A percentile compares a stretch with the other conserved stretches of the same genome.
These are phyloP conservation scores for Cystobasidiaceae sp. DNA, from an alignment of 1,284 basidiomycete species.

Conservation along the genomic window DNA sequence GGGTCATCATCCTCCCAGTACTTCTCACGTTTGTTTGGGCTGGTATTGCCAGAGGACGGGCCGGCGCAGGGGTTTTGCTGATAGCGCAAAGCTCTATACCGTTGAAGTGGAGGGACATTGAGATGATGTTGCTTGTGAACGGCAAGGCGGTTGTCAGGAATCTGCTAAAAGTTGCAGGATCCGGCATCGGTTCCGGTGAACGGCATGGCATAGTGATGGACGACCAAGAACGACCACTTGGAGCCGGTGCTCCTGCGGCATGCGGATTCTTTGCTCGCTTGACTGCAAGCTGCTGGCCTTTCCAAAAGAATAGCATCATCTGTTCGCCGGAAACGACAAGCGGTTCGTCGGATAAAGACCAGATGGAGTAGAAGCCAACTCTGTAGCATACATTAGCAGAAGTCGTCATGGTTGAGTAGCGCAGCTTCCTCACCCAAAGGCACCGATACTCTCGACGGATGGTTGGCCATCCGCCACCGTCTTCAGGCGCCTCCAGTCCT, in stretches of 20 bases:
- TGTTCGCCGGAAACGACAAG: constrained; percentile 83
- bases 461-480: constrained; percentile 68
- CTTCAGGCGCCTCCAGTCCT: constrained; percentile 49
- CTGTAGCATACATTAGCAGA: too few species aligned
- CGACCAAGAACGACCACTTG: constrained; percentile 61
- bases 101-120: constrained; percentile 74
- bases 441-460: constrained; percentile 77
- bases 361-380: constrained; percentile 45
- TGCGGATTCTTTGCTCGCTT: constrained; percentile 32
- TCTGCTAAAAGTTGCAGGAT: constrained; percentile 56
- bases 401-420: too few species aligned
- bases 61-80: constrained; percentile 61
- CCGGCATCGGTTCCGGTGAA: constrained; percentile 74
- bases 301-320: constrained; percentile 74
- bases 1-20: constrained; percentile 59
- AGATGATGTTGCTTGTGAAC: constrained; percentile 77
- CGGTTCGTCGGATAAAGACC: constrained; percentile 62
- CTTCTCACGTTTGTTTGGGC: constrained; percentile 51
- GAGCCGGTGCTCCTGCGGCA: constrained; percentile 10
- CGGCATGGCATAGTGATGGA: constrained; percentile 85
- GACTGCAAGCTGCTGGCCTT: constrained; percentile 59
- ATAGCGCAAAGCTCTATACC: constrained; percentile 69
- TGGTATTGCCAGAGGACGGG: constrained; percentile 58
- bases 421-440: too few species aligned
- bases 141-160: constrained; percentile 91